These are phyloP conservation scores for Heritiera littoralis DNA, from an alignment of 345 rosid species.

Conservation along the genomic window DNA sequence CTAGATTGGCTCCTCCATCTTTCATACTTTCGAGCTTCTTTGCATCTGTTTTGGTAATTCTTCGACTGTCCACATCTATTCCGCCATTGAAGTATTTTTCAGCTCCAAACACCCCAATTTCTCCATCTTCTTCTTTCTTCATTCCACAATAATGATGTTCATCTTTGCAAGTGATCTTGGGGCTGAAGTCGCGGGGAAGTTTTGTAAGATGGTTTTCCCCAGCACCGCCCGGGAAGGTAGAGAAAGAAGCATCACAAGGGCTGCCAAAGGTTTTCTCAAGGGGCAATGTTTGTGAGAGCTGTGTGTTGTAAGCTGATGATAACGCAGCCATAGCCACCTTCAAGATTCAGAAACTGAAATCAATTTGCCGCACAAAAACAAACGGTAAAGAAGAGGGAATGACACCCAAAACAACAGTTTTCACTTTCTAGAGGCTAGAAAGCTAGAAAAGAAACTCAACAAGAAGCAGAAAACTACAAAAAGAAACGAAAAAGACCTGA, in stretches of 20 bases:
- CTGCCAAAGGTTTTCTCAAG: conserved; percentile 27
- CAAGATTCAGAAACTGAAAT: neutral
- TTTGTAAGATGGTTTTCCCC: conserved; percentile 44
- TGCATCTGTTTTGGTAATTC: conserved; percentile 27
- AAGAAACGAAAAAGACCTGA: conserved; percentile 4
- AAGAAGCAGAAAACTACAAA: conserved; percentile 23
- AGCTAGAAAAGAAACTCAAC: conserved; percentile 26
- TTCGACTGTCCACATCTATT: conserved; percentile 46
- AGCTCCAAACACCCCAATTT: conserved; percentile 79
- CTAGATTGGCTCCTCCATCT: conserved; percentile 16
- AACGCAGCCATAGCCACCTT: conserved; percentile 32
- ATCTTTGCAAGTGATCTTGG: conserved; percentile 8
- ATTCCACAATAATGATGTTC: conserved; percentile 23
- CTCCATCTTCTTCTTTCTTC: conserved; percentile 53
- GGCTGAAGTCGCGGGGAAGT: conserved; percentile 28
- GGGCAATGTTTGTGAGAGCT: conserved; percentile 32
- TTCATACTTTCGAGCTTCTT: conserved; percentile 24
- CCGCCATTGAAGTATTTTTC: conserved; percentile 79
- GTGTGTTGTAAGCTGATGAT: conserved; percentile 28
- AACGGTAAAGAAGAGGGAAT: neutral
- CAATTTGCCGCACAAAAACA: conserved; percentile 5
- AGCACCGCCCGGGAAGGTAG: conserved; percentile 44
- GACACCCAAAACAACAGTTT: neutral
- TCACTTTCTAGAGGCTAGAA: neutral
- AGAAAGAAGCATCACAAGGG: conserved; percentile 45